Evolutionary conservation across 2,329 filamentous ascomycete species (phyloP).

Genomic region (Xylariaceae sp.): DNA sequence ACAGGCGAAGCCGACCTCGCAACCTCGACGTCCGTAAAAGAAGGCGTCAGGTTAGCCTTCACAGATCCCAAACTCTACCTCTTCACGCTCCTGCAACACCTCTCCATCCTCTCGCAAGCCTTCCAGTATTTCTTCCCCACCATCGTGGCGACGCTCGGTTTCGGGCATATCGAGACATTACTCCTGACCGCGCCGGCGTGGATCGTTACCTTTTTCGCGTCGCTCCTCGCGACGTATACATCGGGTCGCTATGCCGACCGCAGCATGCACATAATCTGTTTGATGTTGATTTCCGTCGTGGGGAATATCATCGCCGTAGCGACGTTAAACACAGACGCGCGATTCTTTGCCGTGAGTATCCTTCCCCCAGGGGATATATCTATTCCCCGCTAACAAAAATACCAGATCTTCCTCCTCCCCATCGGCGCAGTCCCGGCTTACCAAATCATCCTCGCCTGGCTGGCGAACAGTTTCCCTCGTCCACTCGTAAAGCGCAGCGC

Average conservation of each 20-base stretch:
- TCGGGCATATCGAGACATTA: constrained; percentile 48
- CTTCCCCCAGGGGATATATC: background rate
- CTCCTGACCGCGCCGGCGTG: constrained; percentile 55
- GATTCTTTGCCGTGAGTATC: constrained; percentile 48
- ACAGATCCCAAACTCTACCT: constrained; percentile 47
- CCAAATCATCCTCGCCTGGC: constrained; percentile 59
- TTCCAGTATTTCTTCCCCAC: constrained; percentile 64
- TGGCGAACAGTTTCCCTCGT: constrained; percentile 66
- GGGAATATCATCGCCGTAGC: constrained; percentile 53
- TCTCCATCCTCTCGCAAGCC: constrained; percentile 47
- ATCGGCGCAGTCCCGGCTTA: constrained; percentile 48
- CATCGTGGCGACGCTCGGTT: constrained; percentile 57
- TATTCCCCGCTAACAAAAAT: background rate
- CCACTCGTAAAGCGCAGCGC: constrained; percentile 62
- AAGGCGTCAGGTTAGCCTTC: constrained; percentile 45
- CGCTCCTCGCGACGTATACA: constrained; percentile 49
- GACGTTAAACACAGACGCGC: constrained; percentile 44
- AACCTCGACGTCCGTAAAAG: constrained; percentile 35
- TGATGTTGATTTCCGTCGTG: constrained; percentile 47
- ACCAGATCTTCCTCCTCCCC: constrained; percentile 52
- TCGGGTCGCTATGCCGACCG: constrained; percentile 50
- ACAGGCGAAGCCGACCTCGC: constrained; percentile 42
- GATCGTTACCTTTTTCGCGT: constrained; percentile 48
- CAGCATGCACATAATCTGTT: constrained; percentile 49
- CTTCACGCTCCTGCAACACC: constrained; percentile 50